Evolutionary conservation across 306 rosid species (phyloP).

Genomic region (Pterocarpus macrocarpus): DNA sequence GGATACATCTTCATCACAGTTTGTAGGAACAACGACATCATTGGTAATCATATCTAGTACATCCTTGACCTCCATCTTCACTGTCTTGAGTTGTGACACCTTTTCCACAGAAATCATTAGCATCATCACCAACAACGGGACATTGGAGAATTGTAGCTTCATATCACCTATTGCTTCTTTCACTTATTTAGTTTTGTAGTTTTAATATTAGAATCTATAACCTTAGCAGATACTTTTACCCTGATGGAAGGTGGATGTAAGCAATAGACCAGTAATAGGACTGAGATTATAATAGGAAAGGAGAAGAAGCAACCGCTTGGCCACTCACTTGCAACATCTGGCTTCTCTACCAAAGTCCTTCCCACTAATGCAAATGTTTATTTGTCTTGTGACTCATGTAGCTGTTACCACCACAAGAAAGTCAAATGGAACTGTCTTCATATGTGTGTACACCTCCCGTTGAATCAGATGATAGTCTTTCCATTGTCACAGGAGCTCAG

Average conservation of each 20-base stretch:
- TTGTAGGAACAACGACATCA: no score
- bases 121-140: no score
- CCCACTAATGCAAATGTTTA: slow-evolving; percentile 72
- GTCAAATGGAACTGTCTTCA: slow-evolving; percentile 81
- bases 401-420: slow-evolving; percentile 69
- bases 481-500: slow-evolving; percentile 89
- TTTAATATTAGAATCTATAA: neutral
- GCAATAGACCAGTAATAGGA: slow-evolving; percentile 90
- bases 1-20: no score
- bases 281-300: slow-evolving; percentile 84
- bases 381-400: slow-evolving; percentile 58
- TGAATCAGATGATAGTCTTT: slow-evolving; percentile 76
- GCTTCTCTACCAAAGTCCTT: slow-evolving; percentile 78
- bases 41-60: no score
- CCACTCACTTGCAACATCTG: slow-evolving; percentile 85
- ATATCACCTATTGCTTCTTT: no score
- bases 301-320: slow-evolving; percentile 80
- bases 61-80: no score
- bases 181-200: no score
- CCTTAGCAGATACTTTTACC: slow-evolving; percentile 7
- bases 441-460: slow-evolving; percentile 90
- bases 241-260: slow-evolving; percentile 79
- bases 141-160: no score
- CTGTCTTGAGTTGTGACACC: no score
- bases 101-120: no score